phyloP scores from a whole-genome alignment of 2,329 filamentous ascomycete genomes.

The Calonectria crousiana region DNA sequence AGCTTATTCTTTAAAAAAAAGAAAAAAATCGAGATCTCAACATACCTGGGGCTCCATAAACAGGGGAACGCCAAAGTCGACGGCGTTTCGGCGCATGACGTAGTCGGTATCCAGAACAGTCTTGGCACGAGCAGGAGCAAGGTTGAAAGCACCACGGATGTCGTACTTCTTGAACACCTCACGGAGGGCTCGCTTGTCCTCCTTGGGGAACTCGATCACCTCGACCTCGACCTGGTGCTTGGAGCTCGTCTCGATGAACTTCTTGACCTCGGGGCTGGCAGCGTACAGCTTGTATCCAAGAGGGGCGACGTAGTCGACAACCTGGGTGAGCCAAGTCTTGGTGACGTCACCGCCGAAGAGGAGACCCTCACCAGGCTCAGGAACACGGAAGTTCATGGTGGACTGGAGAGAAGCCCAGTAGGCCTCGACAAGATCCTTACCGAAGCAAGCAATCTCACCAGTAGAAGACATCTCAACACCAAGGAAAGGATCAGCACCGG shows the following conservation, averaged over 20 bases:
- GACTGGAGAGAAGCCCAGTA: slow-evolving; percentile 98
- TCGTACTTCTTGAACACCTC: slow-evolving; percentile 98
- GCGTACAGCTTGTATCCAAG: slow-evolving; percentile 96
- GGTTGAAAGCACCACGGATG: slow-evolving; percentile 95
- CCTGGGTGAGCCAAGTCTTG: slow-evolving; percentile 78
- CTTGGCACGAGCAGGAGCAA: slow-evolving; percentile 86
- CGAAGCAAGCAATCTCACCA: slow-evolving; percentile 99
- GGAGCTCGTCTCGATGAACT: slow-evolving; percentile 79
- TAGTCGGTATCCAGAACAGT: slow-evolving; percentile 94
- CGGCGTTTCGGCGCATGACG: slow-evolving; percentile 97
- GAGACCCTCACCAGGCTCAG: slow-evolving; percentile 93
- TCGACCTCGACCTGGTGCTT: slow-evolving; percentile 80
- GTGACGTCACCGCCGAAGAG: slow-evolving; percentile 89
- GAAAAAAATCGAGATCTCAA: slow-evolving; percentile 27
- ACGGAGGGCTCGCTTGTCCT: slow-evolving; percentile 93
- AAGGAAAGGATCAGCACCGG: slow-evolving; percentile 96
- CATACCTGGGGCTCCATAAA: slow-evolving; percentile 98
- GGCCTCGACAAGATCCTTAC: slow-evolving; percentile 93
- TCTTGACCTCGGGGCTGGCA: slow-evolving; percentile 84
- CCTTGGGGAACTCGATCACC: slow-evolving; percentile 95
- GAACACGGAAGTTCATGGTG: slow-evolving; percentile 99
- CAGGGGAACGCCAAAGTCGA: slow-evolving; percentile 96
- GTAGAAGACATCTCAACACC: slow-evolving; percentile 98
- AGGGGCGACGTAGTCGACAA: slow-evolving; percentile 88
- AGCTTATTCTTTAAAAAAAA: slow-evolving; percentile 35